phyloP scores from a whole-genome alignment of 805 yeast species.

The Candida railenensis region DNA sequence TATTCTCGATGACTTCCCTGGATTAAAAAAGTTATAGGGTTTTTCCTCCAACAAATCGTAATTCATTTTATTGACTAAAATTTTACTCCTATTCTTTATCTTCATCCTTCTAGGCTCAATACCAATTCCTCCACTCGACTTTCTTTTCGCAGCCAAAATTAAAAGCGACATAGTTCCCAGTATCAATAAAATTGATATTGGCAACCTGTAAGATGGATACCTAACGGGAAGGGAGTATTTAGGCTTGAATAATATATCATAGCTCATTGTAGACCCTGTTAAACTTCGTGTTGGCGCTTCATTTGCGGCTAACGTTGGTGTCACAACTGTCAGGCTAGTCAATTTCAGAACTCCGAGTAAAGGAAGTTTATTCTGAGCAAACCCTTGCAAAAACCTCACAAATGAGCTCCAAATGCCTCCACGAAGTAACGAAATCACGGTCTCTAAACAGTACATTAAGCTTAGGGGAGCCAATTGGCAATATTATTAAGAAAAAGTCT shows the following conservation, averaged over 20 bases:
- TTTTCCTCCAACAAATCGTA: neutral
- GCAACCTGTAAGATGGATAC: neutral
- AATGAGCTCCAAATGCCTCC: neutral
- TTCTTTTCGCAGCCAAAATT: neutral
- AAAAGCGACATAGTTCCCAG: neutral
- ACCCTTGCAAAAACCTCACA: neutral
- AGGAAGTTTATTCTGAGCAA: neutral
- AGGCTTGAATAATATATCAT: too few relatives aligned
- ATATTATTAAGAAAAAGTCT: neutral
- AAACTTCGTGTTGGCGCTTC: too few relatives aligned
- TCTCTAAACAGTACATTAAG: neutral
- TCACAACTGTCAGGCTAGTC: neutral
- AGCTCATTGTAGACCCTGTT: too few relatives aligned
- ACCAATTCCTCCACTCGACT: neutral
- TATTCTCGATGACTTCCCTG: neutral
- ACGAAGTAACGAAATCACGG: neutral
- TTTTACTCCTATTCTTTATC: neutral
- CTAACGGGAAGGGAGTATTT: neutral
- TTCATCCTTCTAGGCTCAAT: neutral
- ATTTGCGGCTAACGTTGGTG: too few relatives aligned
- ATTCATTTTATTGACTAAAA: neutral
- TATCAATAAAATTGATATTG: neutral
- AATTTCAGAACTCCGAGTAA: neutral
- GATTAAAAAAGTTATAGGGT: neutral
- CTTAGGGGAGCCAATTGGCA: neutral